Conservation (phyloP, 176 grass and related monocot genomes). For the Rhynchospora breviuscula region DNA sequence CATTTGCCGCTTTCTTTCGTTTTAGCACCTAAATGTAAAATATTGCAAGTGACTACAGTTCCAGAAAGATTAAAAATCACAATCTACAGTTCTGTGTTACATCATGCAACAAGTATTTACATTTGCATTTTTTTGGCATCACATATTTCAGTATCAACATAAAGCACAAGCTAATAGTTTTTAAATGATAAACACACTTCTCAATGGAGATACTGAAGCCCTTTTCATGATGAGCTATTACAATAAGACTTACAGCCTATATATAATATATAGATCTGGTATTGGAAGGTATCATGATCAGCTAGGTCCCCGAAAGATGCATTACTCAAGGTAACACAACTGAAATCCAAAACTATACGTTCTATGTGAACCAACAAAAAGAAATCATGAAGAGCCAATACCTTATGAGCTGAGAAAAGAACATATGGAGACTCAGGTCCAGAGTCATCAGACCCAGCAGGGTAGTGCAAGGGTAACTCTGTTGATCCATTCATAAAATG, state of each 20-base stretch:
- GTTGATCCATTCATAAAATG: slow-evolving; percentile 57
- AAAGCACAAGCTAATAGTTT: neutral
- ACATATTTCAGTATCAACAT: neutral
- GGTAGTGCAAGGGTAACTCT: slow-evolving; percentile 33
- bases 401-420: slow-evolving; percentile 93
- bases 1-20: slow-evolving; percentile 80
- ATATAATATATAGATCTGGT: neutral
- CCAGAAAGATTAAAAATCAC: neutral
- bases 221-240: neutral
- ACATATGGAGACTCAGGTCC: slow-evolving; percentile 70
- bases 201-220: neutral
- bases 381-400: slow-evolving; percentile 2
- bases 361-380: neutral
- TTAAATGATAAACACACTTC: neutral
- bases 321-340: neutral
- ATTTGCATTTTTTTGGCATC: neutral
- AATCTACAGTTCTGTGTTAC: neutral
- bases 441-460: slow-evolving; percentile 35
- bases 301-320: neutral
- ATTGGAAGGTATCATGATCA: neutral
- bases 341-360: neutral
- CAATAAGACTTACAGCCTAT: neutral
- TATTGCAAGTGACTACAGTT: neutral
- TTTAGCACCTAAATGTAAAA: slow-evolving; percentile 60
- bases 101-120: neutral